These are phyloP conservation scores for Ophiosphaerella narmari DNA, from an alignment of 2,329 filamentous ascomycete genomes.

Conservation along the genomic window DNA sequence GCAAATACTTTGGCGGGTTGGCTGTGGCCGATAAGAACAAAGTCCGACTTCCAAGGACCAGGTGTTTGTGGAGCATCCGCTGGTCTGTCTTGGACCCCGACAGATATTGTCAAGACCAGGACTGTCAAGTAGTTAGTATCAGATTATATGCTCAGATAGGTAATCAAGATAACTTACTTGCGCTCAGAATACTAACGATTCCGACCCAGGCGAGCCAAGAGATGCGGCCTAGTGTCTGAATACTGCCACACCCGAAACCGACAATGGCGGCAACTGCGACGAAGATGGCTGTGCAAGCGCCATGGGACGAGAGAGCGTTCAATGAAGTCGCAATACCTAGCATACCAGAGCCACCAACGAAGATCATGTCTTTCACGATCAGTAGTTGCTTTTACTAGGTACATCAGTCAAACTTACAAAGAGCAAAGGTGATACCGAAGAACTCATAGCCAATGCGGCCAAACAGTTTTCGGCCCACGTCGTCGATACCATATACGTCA, in stretches of 20 bases:
- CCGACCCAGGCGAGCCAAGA: conserved; percentile 34
- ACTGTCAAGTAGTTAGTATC: conserved; percentile 11
- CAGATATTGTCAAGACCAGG: conserved; percentile 28
- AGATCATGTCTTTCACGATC: conserved; percentile 41
- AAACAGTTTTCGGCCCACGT: conserved; percentile 60
- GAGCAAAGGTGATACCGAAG: conserved; percentile 42
- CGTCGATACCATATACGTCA: conserved; percentile 62
- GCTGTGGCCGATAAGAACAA: conserved; percentile 19
- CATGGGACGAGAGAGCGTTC: conserved; percentile 62
- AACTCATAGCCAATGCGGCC: conserved; percentile 58
- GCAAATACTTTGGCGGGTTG: conserved; percentile 23
- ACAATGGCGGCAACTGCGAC: conserved; percentile 63
- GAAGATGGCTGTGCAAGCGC: conserved; percentile 68
- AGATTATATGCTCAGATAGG: not conserved
- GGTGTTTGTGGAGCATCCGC: conserved; percentile 22
- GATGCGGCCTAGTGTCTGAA: conserved; percentile 46
- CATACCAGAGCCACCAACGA: conserved; percentile 72
- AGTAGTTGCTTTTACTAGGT: not conserved
- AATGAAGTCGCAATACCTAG: conserved; percentile 52
- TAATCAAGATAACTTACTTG: conserved; percentile 18
- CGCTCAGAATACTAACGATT: conserved; percentile 23
- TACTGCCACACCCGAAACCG: conserved; percentile 52
- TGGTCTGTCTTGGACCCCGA: conserved; percentile 31
- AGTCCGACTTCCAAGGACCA: conserved; percentile 29
- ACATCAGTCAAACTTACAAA: conserved; percentile 37